Evolutionary conservation across 2,329 filamentous ascomycete genomes (phyloP).

Genomic region (Alternaria tenuissima): DNA sequence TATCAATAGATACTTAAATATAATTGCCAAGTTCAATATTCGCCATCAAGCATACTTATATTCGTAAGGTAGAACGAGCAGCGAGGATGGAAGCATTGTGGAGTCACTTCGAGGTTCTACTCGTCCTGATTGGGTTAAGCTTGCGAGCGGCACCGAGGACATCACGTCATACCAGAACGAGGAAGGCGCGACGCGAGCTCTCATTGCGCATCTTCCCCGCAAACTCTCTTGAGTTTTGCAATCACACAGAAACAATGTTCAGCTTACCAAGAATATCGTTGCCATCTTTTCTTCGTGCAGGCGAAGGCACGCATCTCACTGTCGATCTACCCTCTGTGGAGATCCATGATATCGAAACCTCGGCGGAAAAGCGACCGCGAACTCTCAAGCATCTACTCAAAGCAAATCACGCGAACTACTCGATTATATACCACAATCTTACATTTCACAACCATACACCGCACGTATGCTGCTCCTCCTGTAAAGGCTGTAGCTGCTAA

Average conservation of each 20-base stretch:
- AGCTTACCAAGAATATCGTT: slow-evolving; percentile 31
- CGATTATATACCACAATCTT: slow-evolving; percentile 79
- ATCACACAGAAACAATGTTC: slow-evolving; percentile 31
- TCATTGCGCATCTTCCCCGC: slow-evolving; percentile 31
- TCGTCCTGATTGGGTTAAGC: slow-evolving; percentile 2
- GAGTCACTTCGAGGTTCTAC: neutral
- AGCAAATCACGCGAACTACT: slow-evolving; percentile 90
- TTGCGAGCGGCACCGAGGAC: slow-evolving; percentile 9
- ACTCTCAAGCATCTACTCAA: slow-evolving; percentile 90
- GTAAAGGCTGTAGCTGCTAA: slow-evolving; percentile 40
- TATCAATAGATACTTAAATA: neutral
- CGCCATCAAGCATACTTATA: neutral
- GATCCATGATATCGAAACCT: slow-evolving; percentile 80
- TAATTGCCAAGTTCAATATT: neutral
- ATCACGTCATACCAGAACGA: slow-evolving; percentile 37
- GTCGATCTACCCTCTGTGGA: slow-evolving; percentile 71
- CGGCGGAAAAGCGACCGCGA: slow-evolving; percentile 78
- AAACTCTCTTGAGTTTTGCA: slow-evolving; percentile 16
- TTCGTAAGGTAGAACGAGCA: neutral
- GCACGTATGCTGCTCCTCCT: slow-evolving; percentile 63
- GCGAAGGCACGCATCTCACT: slow-evolving; percentile 30
- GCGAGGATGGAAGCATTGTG: neutral
- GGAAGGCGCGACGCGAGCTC: slow-evolving; percentile 24
- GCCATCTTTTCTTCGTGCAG: slow-evolving; percentile 30
- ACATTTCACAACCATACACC: slow-evolving; percentile 83